These are phyloP conservation scores for Ophiostoma angusticollis DNA, from an alignment of 2,329 filamentous ascomycete species.

Conservation along the genomic window DNA sequence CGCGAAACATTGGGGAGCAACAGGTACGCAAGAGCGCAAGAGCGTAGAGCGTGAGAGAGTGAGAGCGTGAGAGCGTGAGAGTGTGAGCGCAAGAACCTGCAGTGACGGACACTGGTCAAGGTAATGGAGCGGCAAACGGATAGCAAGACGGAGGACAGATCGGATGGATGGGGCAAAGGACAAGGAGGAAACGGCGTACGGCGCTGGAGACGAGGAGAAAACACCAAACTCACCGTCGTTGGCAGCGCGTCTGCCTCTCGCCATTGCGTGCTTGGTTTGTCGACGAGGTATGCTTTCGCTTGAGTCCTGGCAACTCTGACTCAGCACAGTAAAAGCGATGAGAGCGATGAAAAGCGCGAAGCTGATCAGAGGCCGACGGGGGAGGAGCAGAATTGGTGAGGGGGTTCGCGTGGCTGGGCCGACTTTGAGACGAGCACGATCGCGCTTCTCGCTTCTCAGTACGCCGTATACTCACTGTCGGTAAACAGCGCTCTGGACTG, in stretches of 20 bases:
- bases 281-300: neutral
- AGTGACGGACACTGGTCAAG: no score
- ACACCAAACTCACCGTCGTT: slow-evolving; percentile 6
- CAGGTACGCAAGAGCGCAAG: no score
- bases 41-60: no score
- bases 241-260: slow-evolving; percentile 7
- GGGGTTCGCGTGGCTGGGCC: slow-evolving; percentile 11
- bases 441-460: no score
- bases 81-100: no score
- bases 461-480: no score
- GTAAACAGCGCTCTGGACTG: neutral
- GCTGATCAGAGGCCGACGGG: neutral
- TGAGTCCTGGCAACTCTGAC: slow-evolving; percentile 5
- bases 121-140: no score
- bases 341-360: slow-evolving; percentile 4
- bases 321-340: slow-evolving; percentile 5
- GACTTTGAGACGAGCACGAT: neutral
- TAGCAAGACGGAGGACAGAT: no score
- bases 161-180: neutral
- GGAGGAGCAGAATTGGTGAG: neutral
- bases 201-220: neutral
- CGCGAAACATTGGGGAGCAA: no score
- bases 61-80: no score
- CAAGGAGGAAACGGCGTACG: neutral
- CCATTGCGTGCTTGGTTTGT: slow-evolving; percentile 2